phyloP scores from a whole-genome alignment of 768 basidiomycete genomes.

The Glaciozyma martinii region DNA sequence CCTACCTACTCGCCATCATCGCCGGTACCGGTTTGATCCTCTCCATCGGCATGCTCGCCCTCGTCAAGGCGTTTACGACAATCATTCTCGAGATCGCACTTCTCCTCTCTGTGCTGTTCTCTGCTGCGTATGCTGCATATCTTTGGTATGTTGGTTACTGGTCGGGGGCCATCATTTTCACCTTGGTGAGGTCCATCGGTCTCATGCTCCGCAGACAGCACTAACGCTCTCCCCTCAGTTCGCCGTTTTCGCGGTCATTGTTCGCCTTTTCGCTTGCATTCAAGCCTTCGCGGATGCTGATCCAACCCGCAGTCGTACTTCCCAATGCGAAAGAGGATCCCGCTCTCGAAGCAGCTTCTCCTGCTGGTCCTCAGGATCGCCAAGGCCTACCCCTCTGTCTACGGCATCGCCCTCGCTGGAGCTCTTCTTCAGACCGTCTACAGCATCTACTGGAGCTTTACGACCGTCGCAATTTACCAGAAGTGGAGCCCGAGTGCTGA shows the following conservation, averaged over 20 bases:
- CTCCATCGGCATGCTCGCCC: conserved; percentile 23
- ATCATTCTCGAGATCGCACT: conserved; percentile 32
- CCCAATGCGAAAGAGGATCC: conserved; percentile 29
- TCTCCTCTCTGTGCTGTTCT: conserved; percentile 8
- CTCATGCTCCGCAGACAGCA: neutral
- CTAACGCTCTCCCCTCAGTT: conserved; percentile 5
- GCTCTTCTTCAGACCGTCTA: conserved; percentile 27
- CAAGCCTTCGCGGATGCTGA: neutral
- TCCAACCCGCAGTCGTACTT: conserved; percentile 16
- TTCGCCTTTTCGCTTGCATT: neutral
- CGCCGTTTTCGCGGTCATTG: conserved; percentile 31
- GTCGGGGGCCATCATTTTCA: conserved; percentile 36
- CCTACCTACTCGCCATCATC: conserved; percentile 30
- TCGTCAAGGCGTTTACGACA: conserved; percentile 33
- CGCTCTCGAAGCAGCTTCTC: conserved; percentile 28
- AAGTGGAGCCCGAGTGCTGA: conserved; percentile 17
- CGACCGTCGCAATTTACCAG: conserved; percentile 27
- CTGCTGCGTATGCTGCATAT: conserved; percentile 29
- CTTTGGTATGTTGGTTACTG: conserved; percentile 27
- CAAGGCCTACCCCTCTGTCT: conserved; percentile 28
- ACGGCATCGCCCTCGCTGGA: conserved; percentile 30
- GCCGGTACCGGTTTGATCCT: conserved; percentile 30
- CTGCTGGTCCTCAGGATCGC: conserved; percentile 32
- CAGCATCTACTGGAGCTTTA: conserved; percentile 25
- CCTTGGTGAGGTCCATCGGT: conserved; percentile 9